These are phyloP conservation scores for Stylonectria norvegica DNA, from an alignment of 2,329 filamentous ascomycete species.

Conservation along the genomic window DNA sequence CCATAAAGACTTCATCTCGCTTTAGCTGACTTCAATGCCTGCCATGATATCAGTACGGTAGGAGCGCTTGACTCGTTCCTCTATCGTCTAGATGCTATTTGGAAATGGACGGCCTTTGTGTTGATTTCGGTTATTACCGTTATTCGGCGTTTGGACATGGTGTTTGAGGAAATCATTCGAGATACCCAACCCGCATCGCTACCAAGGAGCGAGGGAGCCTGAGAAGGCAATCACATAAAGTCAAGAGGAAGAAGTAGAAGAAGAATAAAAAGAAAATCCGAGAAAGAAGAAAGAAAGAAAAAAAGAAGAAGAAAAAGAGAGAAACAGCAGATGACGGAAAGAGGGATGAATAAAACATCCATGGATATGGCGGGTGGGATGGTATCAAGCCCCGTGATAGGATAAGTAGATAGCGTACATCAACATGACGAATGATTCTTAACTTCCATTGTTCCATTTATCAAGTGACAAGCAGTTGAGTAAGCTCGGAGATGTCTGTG, in stretches of 20 bases:
- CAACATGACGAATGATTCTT: too few species aligned
- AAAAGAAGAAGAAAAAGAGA: conserved; percentile 2
- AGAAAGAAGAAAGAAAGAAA: conserved; percentile 12
- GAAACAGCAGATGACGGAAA: conserved; percentile 5
- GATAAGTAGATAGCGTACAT: too few species aligned
- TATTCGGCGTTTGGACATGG: conserved; percentile 16
- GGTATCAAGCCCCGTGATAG: too few species aligned
- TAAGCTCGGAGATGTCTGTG: too few species aligned
- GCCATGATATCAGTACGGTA: neutral
- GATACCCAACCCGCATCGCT: conserved; percentile 19
- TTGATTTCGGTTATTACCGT: conserved; percentile 1
- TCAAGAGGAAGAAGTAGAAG: conserved; percentile 10
- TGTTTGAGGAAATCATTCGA: conserved; percentile 18
- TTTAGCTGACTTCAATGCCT: conserved; percentile 25
- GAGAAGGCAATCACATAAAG: neutral
- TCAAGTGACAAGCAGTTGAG: too few species aligned
- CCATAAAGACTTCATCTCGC: conserved; percentile 57
- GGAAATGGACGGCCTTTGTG: conserved; percentile 3
- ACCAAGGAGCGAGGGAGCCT: too few species aligned
- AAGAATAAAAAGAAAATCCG: conserved; percentile 11
- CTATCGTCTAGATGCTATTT: conserved; percentile 6
- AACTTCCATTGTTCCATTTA: too few species aligned
- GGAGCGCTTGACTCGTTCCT: conserved; percentile 2
- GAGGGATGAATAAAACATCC: too few species aligned
- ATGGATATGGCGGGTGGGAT: too few species aligned